Base-by-base conservation (phyloP, 129 eudicot species). In the Rutidosis leptorrhynchoides region DNA sequence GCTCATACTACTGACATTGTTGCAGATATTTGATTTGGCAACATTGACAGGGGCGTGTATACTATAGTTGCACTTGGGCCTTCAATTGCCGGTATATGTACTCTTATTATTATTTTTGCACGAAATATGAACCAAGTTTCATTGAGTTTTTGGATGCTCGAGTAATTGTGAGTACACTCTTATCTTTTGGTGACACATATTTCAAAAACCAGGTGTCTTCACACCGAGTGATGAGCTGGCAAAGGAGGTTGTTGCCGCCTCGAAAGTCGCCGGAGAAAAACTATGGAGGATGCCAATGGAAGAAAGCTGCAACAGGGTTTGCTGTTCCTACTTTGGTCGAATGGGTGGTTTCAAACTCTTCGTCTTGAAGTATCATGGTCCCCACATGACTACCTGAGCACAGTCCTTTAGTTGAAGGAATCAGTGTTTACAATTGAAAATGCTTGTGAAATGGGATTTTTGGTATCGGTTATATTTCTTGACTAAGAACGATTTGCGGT, bases 261-360 rank as follows among this genome's bases (percentile, higher is more conserved):
- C 98, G 6, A 96, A 92, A 69, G 77, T 57, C 3, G 75, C 82
- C 7, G 98, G 98, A 58, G 98, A 92, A 75, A 88, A 88, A 82
- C 85, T 92, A 15, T 92, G 98, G 96, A 88, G 98, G 58, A 43
- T 92, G 91, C 98, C 98, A 3, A n/a, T 92, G 85, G 98, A 91
- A 91, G 83, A 88, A 85, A 66, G 49, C 43, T 0, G 97, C 96
- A 54, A 91, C 96, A 0, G 96, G 97, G 55, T 91, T 91, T 71
- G 97, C 86, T 7, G 53, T 87, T 40, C 67, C 94, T 43, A 91
- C 97, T 26, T 71, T 91, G 73, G 96, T 91, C 9, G 90, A 87
- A 73, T 91, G 97, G 97, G 96, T 87, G 46, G 48, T 87, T 35
- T 83, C 79, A 58, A 88, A 91, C 84, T 87, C 97, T 7, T 87